These are phyloP conservation scores for Escovopsis sp. DNA, from an alignment of 2,329 filamentous ascomycete species.

Conservation along the genomic window DNA sequence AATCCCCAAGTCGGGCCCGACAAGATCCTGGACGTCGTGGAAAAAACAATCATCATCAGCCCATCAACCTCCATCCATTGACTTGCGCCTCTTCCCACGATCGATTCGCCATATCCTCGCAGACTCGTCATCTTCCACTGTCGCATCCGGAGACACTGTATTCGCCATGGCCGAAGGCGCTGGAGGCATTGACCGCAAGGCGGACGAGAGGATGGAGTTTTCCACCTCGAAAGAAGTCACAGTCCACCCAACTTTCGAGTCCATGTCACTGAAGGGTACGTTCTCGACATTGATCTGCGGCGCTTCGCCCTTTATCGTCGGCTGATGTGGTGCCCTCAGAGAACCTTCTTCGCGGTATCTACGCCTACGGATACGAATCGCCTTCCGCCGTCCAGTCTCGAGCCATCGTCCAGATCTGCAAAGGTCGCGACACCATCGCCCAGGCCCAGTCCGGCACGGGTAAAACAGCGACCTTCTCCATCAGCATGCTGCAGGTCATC, in stretches of 20 bases:
- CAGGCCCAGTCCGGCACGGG: slow-evolving; percentile 95
- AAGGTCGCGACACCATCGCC: slow-evolving; percentile 95
- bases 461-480: slow-evolving; percentile 94
- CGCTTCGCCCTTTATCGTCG: not conserved
- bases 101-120: too few relatives aligned
- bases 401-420: slow-evolving; percentile 97
- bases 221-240: slow-evolving; percentile 96
- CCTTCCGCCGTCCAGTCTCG: slow-evolving; percentile 95
- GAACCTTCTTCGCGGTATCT: slow-evolving; percentile 90
- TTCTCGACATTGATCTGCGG: slow-evolving; percentile 48
- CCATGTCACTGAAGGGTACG: slow-evolving; percentile 84
- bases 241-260: slow-evolving; percentile 84
- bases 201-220: slow-evolving; percentile 96
- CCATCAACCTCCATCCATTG: not conserved
- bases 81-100: too few relatives aligned
- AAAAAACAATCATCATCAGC: slow-evolving; percentile 1
- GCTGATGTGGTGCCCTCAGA: slow-evolving; percentile 32
- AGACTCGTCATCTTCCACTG: not conserved
- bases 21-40: not conserved
- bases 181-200: slow-evolving; percentile 69
- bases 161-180: slow-evolving; percentile 71
- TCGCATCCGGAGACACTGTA: not conserved
- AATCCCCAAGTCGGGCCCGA: slow-evolving; percentile 1
- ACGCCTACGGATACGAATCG: slow-evolving; percentile 96
- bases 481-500: slow-evolving; percentile 91